Conservation (phyloP, 176 grass and related monocot genomes). For the Metroxylon sagu region DNA sequence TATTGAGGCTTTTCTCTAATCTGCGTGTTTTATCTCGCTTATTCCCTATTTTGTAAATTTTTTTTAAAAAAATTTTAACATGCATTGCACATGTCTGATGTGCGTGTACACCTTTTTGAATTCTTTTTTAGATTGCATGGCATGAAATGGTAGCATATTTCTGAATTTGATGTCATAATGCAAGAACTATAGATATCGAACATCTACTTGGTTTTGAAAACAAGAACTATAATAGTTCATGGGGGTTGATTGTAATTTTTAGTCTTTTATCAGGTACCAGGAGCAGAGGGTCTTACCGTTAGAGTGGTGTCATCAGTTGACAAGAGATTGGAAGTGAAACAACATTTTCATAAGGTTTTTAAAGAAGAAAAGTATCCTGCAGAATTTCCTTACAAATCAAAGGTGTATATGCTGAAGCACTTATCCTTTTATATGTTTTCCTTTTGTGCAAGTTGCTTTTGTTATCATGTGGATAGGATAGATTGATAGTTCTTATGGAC, state of each 20-base stretch:
- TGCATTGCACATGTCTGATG: too few relatives aligned
- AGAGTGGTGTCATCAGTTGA: conserved; percentile 77
- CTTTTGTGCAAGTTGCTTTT: neutral
- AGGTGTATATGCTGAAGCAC: conserved; percentile 25
- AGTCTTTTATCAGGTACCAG: conserved; percentile 53
- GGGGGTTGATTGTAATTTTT: conserved; percentile 6
- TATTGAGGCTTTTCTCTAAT: too few relatives aligned
- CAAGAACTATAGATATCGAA: too few relatives aligned
- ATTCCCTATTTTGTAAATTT: too few relatives aligned
- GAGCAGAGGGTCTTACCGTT: conserved; percentile 70
- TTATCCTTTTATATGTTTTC: conserved; percentile 17
- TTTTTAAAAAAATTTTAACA: too few relatives aligned
- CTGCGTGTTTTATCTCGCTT: too few relatives aligned
- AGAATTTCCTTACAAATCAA: conserved; percentile 89
- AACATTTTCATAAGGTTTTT: conserved; percentile 58
- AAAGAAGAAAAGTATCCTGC: conserved; percentile 68
- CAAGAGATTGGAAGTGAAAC: conserved; percentile 56
- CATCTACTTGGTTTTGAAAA: too few relatives aligned
- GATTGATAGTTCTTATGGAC: neutral
- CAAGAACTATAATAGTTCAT: too few relatives aligned
- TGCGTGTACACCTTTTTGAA: too few relatives aligned
- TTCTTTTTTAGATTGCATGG: too few relatives aligned
- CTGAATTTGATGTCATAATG: too few relatives aligned
- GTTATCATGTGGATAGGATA: neutral
- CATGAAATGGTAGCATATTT: too few relatives aligned